Evolutionary conservation across 202 grass and related monocot genomes (phyloP).

Genomic region (Panicum hallii): DNA sequence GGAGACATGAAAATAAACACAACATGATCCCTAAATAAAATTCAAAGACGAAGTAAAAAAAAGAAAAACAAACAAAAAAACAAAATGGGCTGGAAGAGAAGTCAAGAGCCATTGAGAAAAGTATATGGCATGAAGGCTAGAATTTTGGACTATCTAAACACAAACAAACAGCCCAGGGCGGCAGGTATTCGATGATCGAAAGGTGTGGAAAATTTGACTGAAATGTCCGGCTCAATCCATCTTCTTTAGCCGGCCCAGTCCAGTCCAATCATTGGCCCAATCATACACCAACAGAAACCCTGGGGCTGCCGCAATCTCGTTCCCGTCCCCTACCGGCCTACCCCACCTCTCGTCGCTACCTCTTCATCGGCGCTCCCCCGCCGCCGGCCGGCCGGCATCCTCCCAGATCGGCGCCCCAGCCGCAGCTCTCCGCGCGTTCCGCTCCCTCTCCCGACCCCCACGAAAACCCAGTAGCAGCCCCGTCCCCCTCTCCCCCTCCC

Average conservation of each 20-base stretch:
- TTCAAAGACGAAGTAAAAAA: too few species aligned
- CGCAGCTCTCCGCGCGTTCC: neutral
- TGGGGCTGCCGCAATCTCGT: neutral
- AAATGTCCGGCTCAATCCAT: neutral
- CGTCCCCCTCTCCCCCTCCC: too few species aligned
- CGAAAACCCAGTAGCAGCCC: neutral
- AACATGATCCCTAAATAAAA: too few species aligned
- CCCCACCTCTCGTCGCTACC: neutral
- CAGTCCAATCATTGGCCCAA: neutral
- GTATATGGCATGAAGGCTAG: too few species aligned
- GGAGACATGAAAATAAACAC: too few species aligned
- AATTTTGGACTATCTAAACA: too few species aligned
- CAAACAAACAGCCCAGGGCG: too few species aligned
- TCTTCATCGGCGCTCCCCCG: neutral
- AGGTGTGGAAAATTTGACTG: too few species aligned
- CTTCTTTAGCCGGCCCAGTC: neutral
- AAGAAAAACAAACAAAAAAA: too few species aligned
- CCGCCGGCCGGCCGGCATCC: neutral
- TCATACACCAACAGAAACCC: neutral
- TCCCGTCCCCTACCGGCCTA: neutral
- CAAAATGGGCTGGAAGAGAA: too few species aligned
- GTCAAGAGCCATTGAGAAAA: too few species aligned
- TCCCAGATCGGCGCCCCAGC: neutral
- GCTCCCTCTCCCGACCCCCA: neutral
- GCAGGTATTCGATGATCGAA: too few species aligned